Percentiles rank a stretch among this genome's conserved stretches.
These are phyloP conservation scores for Kwoniella bestiolae DNA, from an alignment of 768 basidiomycete species.

Conservation along the genomic window DNA sequence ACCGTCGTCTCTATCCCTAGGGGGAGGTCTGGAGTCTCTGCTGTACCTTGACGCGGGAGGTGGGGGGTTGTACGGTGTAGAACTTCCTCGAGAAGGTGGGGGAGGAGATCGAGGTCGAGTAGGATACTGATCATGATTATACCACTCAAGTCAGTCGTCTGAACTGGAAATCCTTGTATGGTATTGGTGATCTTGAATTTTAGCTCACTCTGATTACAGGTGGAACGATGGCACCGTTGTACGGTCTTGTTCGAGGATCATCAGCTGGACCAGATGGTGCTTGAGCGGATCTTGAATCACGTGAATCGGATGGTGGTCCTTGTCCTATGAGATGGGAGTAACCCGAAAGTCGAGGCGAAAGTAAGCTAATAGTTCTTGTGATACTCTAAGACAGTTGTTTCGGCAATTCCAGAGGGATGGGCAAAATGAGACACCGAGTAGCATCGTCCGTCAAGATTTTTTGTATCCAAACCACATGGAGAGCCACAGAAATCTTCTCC, in stretches of 20 bases:
- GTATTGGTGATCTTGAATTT: not conserved
- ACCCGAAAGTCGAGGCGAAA: not conserved
- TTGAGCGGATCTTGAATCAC: not conserved
- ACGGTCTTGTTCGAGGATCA: conserved; percentile 10
- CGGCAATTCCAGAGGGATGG: too few relatives aligned
- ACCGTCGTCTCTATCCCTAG: not conserved
- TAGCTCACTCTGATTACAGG: conserved; percentile 1
- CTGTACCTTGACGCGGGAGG: not conserved
- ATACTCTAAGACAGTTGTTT: not conserved
- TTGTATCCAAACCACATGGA: too few relatives aligned
- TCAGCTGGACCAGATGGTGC: not conserved
- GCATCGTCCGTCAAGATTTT: not conserved
- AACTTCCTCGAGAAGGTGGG: conserved; percentile 7
- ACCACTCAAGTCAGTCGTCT: not conserved
- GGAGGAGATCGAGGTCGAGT: conserved; percentile 8
- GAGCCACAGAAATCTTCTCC: not conserved
- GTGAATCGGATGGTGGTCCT: not conserved
- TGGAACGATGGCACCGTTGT: conserved; percentile 9
- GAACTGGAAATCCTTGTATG: not conserved
- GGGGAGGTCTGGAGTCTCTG: not conserved
- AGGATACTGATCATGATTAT: not conserved
- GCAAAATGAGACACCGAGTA: not conserved
- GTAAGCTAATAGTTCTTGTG: not conserved
- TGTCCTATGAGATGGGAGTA: not conserved
- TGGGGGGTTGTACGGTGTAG: not conserved